Evolutionary conservation across 23 red algal genomes (phyloP).

Genomic region (Gracilariopsis chorda): DNA sequence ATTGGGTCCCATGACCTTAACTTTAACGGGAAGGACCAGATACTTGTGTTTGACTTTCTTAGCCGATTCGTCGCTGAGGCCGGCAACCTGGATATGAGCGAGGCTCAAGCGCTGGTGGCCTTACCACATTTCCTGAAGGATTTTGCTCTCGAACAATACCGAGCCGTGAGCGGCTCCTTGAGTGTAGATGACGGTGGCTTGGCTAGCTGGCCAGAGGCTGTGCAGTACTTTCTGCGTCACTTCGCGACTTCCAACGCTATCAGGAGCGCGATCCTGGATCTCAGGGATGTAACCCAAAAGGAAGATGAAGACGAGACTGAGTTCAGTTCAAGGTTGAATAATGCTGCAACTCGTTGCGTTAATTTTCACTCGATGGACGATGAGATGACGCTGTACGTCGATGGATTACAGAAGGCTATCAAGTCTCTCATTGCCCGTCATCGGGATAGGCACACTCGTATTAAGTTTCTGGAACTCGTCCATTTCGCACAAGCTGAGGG

Average conservation of each 20-base stretch:
- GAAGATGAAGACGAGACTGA: not conserved
- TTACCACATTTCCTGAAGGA: not conserved
- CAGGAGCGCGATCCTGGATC: not conserved
- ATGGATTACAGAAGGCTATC: not conserved
- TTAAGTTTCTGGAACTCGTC: not conserved
- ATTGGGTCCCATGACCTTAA: not conserved
- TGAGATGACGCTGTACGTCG: not conserved
- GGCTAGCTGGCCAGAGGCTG: not conserved
- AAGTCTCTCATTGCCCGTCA: not conserved
- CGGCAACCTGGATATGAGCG: not conserved
- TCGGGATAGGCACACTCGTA: not conserved
- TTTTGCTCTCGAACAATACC: not conserved
- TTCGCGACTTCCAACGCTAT: not conserved
- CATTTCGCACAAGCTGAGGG: not conserved
- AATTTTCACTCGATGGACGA: conserved; percentile 1
- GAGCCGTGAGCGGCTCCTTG: not conserved
- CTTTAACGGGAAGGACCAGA: not conserved
- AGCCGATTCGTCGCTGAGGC: not conserved
- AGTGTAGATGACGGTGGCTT: not conserved
- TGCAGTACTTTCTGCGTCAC: not conserved
- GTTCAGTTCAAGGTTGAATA: not conserved
- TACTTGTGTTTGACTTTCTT: not conserved
- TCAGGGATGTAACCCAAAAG: not conserved
- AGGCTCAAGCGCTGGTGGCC: not conserved
- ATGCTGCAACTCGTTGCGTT: not conserved